phyloP scores from a whole-genome alignment of 805 yeast genomes.

The Saccharomyces eubayanus region DNA sequence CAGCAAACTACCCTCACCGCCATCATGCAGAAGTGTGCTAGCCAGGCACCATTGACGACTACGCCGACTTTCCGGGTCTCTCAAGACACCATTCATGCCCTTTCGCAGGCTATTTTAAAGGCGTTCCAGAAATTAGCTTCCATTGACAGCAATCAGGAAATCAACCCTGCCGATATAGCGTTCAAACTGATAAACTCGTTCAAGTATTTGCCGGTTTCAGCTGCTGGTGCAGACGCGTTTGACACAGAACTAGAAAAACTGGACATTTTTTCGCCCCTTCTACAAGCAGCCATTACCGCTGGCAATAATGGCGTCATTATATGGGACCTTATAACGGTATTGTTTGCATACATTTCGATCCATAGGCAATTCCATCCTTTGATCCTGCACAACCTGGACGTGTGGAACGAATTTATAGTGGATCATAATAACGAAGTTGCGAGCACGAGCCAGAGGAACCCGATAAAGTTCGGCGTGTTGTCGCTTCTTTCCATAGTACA shows the following conservation, averaged over 20 bases:
- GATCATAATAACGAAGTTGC: neutral
- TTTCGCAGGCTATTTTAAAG: neutral
- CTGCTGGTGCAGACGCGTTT: neutral
- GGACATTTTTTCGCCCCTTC: conserved; percentile 11
- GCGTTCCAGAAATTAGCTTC: neutral
- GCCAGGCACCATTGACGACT: neutral
- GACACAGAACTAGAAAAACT: conserved; percentile 2
- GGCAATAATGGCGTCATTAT: conserved; percentile 3
- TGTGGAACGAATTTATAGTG: conserved; percentile 5
- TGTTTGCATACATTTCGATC: conserved; percentile 19
- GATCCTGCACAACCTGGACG: conserved; percentile 7
- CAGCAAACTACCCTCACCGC: neutral
- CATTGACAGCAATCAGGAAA: neutral
- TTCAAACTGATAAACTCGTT: neutral
- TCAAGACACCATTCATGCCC: neutral
- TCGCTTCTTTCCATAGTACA: conserved; percentile 1
- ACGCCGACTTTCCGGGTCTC: neutral
- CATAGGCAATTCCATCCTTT: conserved; percentile 10
- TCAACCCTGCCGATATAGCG: neutral
- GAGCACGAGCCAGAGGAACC: neutral
- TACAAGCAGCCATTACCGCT: neutral
- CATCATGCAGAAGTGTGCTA: neutral
- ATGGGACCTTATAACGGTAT: conserved; percentile 12
- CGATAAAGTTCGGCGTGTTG: neutral
- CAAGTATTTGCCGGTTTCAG: neutral